Percentiles rank a stretch among this genome's conserved stretches.
phyloP scores from a whole-genome alignment of 768 basidiomycete genomes.

The Hericium rajendrae region DNA sequence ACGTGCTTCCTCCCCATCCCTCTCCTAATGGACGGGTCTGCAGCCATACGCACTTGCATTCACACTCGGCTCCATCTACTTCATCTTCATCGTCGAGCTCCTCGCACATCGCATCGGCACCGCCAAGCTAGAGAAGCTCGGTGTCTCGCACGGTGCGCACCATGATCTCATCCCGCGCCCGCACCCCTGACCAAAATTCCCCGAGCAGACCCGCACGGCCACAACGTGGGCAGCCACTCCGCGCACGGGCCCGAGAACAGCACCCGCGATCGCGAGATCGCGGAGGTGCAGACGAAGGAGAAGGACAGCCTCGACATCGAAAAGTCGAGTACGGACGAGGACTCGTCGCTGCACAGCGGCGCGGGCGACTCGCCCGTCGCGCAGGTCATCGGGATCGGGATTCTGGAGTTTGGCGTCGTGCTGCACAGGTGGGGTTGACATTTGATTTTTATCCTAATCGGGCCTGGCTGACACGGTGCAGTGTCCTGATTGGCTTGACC shows the following conservation, averaged over 20 bases:
- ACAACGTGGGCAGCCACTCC: conserved; percentile 46
- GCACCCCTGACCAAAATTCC: not conserved
- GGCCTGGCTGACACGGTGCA: conserved; percentile 18
- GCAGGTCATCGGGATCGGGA: conserved; percentile 80
- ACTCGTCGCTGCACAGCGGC: conserved; percentile 13
- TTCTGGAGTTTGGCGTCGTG: conserved; percentile 90
- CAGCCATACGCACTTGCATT: conserved; percentile 80
- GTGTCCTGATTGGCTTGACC: conserved; percentile 81
- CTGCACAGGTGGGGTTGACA: conserved; percentile 52
- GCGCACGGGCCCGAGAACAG: conserved; percentile 61
- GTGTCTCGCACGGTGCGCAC: conserved; percentile 48
- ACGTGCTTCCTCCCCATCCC: not conserved
- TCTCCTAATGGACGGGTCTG: not conserved
- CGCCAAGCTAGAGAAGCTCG: conserved; percentile 55
- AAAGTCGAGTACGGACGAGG: conserved; percentile 18
- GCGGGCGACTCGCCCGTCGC: conserved; percentile 37
- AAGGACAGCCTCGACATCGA: conserved; percentile 2
- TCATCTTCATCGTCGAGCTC: conserved; percentile 78
- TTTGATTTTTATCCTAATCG: not conserved
- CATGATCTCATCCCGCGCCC: not conserved
- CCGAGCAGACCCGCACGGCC: conserved; percentile 54
- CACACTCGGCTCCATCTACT: conserved; percentile 72
- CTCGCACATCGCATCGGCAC: conserved; percentile 84
- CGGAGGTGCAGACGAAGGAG: conserved; percentile 1
- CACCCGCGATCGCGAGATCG: not conserved